Evolutionary conservation across 1,139 yeast genomes (phyloP).

Genomic region (Hemisphaericaspora subhashii): DNA sequence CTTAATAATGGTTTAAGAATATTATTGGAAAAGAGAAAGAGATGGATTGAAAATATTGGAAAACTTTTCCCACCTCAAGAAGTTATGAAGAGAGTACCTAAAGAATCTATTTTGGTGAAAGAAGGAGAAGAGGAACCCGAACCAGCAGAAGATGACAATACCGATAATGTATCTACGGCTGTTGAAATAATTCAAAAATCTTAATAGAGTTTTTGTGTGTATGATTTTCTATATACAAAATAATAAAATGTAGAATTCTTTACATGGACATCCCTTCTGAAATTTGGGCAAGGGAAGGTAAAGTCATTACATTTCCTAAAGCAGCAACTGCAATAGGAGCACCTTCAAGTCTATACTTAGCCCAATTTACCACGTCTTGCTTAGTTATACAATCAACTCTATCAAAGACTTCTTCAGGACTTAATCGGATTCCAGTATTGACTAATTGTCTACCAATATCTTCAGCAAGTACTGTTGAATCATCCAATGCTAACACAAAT

Average conservation of each 20-base stretch:
- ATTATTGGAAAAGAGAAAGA: constrained; percentile 75
- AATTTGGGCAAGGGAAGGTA: constrained; percentile 60
- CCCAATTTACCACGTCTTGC: constrained; percentile 84
- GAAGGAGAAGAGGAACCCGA: constrained; percentile 46
- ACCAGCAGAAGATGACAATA: constrained; percentile 41
- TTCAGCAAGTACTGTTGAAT: constrained; percentile 94
- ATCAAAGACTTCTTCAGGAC: constrained; percentile 90
- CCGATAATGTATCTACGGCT: constrained; percentile 14
- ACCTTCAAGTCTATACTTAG: constrained; percentile 73
- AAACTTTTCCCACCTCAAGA: constrained; percentile 71
- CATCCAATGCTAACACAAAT: constrained; percentile 82
- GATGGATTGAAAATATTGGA: constrained; percentile 91
- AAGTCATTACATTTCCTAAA: constrained; percentile 71
- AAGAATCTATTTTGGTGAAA: constrained; percentile 48
- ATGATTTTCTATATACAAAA: constrained; percentile 2
- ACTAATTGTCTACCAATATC: constrained; percentile 97
- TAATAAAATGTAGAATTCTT: constrained; percentile 6
- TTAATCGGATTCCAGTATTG: constrained; percentile 85
- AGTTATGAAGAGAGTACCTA: constrained; percentile 75
- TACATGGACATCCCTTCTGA: constrained; percentile 34
- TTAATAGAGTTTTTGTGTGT: no score
- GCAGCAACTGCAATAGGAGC: constrained; percentile 90
- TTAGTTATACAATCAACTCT: constrained; percentile 78
- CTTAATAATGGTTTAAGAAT: constrained; percentile 78
- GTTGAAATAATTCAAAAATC: constrained; percentile 17